phyloP scores from a whole-genome alignment of 331 rosid genomes.

The Malus hybrid region DNA sequence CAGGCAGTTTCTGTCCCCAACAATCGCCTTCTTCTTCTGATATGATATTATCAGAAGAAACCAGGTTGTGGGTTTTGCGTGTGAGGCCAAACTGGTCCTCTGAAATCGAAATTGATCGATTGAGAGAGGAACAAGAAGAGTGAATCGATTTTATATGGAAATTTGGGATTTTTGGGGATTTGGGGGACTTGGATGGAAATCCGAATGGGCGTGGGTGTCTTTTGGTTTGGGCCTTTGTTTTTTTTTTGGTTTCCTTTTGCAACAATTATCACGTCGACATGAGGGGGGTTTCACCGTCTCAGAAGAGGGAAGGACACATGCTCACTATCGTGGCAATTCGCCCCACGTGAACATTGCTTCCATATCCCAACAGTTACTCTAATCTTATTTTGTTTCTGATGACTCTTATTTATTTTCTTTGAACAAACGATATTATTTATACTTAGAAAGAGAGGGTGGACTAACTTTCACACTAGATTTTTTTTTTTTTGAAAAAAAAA shows the following conservation, averaged over 20 bases:
- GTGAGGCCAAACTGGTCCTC: background rate
- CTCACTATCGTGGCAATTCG: constrained; percentile 22
- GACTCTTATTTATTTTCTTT: background rate
- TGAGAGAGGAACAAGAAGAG: background rate
- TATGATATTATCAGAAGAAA: background rate
- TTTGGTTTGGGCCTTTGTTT: background rate
- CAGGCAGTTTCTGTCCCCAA: background rate
- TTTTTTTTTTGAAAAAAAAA: too few species aligned
- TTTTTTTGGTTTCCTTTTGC: background rate
- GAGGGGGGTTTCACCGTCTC: background rate
- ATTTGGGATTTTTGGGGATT: background rate
- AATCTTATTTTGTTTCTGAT: background rate
- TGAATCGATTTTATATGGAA: background rate
- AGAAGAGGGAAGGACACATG: constrained; percentile 19
- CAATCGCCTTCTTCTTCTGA: background rate
- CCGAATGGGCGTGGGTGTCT: background rate
- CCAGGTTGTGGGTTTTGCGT: background rate
- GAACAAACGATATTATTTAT: too few species aligned
- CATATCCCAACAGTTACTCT: background rate
- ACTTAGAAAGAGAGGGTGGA: rapidly evolving
- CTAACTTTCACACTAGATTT: rapidly evolving
- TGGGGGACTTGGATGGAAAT: background rate
- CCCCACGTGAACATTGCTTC: constrained; percentile 30
- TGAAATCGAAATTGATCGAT: background rate
- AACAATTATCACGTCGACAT: too few species aligned